Evolutionary conservation across 2,329 filamentous ascomycete genomes (phyloP).

Genomic region (Didymella lethalis): DNA sequence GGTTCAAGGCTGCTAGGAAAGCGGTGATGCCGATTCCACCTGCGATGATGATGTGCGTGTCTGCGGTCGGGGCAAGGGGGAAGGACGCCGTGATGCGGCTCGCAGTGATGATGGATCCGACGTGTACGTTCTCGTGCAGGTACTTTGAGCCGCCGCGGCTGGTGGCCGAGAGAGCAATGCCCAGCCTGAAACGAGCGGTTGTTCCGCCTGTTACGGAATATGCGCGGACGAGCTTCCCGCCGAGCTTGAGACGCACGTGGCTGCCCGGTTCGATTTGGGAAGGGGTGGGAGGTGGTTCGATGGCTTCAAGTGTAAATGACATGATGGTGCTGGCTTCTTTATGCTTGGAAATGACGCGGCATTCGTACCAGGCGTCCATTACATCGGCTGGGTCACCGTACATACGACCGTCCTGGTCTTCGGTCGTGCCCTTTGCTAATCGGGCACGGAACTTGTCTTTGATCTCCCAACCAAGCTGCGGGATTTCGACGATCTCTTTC

Average conservation of each 20-base stretch:
- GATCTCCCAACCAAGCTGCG: conserved; percentile 60
- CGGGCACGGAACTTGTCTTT: conserved; percentile 62
- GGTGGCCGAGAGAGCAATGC: conserved; percentile 62
- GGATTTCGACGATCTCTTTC: conserved; percentile 52
- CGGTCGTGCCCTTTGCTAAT: conserved; percentile 57
- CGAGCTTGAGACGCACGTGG: conserved; percentile 66
- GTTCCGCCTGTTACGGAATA: conserved; percentile 68
- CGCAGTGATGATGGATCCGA: conserved; percentile 61
- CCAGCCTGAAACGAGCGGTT: conserved; percentile 62
- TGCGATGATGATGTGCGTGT: conserved; percentile 68
- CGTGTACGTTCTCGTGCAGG: conserved; percentile 59
- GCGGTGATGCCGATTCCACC: conserved; percentile 73
- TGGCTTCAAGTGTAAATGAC: conserved; percentile 62
- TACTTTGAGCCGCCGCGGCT: conserved; percentile 69
- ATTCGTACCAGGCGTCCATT: conserved; percentile 49
- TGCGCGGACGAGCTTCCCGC: conserved; percentile 63
- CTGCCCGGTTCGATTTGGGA: conserved; percentile 56
- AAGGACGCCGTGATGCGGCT: conserved; percentile 62
- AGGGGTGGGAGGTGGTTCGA: conserved; percentile 42
- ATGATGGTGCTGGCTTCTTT: conserved; percentile 61
- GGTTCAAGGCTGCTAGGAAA: conserved; percentile 62
- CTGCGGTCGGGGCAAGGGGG: conserved; percentile 57
- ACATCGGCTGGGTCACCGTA: conserved; percentile 37
- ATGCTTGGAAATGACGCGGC: conserved; percentile 59
- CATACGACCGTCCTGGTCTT: conserved; percentile 42